phyloP scores from a whole-genome alignment of 192 early-diverging fungal genomes.

The Rhizophagus prolifer region DNA sequence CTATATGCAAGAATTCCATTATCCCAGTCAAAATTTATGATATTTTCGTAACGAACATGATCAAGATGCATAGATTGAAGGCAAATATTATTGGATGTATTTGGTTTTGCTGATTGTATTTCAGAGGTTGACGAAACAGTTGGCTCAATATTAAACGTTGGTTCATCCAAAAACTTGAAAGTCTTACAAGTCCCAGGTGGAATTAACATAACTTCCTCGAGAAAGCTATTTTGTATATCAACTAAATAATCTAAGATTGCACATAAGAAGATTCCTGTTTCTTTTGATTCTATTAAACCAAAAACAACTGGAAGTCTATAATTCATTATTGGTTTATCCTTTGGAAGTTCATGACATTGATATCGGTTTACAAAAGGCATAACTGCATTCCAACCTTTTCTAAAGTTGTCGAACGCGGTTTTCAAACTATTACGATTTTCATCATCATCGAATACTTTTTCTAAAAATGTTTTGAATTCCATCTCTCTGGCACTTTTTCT shows the following conservation, averaged over 20 bases:
- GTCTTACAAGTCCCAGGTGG: slow-evolving; percentile 1
- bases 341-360: slow-evolving; percentile 27
- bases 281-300: background rate
- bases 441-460: background rate
- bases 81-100: background rate
- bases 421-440: too few relatives aligned
- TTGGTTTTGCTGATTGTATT: too few relatives aligned
- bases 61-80: background rate
- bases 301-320: background rate
- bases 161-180: background rate
- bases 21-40: slow-evolving; percentile 14
- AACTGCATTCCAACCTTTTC: slow-evolving; percentile 22
- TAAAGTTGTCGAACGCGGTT: slow-evolving; percentile 17
- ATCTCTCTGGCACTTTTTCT: background rate
- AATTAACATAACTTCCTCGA: background rate
- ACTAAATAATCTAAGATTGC: too few relatives aligned
- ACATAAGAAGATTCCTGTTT: too few relatives aligned
- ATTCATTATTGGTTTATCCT: background rate
- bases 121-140: too few relatives aligned
- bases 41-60: background rate
- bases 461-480: slow-evolving; percentile 14
- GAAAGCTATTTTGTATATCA: too few relatives aligned
- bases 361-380: slow-evolving; percentile 14
- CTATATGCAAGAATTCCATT: background rate
- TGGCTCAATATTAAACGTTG: too few relatives aligned